Evolutionary conservation across 768 basidiomycete genomes (phyloP), one percentile per base, ranked within the genome.

Genomic region (Cystoderma amianthinum): DNA sequence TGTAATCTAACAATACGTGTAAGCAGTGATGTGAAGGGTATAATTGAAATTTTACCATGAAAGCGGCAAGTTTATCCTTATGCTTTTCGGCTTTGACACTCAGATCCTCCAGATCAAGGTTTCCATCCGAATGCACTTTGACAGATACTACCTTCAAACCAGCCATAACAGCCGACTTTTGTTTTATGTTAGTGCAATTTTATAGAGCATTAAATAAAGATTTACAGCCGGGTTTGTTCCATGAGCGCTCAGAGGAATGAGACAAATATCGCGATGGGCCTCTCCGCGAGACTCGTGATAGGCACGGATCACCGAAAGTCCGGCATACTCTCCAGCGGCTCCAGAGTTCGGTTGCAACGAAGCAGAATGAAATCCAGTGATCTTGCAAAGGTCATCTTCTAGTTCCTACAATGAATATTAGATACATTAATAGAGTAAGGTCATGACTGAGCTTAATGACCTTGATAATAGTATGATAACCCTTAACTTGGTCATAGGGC

Each of bases 271-370:
- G 34, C 96, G 80, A 49, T 94, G 79, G 1, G 69, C 74, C 53
- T 98, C 82, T 22, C 87, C 87, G 16, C 83, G 81, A 40, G 90
- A 87, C 57, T 86, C 84, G 54, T 97, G 92, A 62, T 93, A 99
- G 7, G 94, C 94, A 36, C 85, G 79, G 55, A 99, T 97, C 45
- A 97, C 85, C 39, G 78, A 83, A 16, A 99, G 75, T n/a, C 96
- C 96, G 22, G 96, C 78, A 53, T 94, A 99, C 65, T 99, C 96
- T 19, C 96, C 96, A 45, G 93, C 90, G 13, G 96, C 96, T 33
- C 96, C 96, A 11, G 96, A 98, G 63, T 99, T 99, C 24, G 96
- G 96, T 59, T 99, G 96, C n/a, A 99, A 74, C 1, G 91, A 94
- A 45, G 92, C 91, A 15, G 92, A 81, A 49, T 90, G 77, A 68